Base-by-base conservation (phyloP, 1,139 yeast genomes). In the Martiniozyma asiatica region DNA sequence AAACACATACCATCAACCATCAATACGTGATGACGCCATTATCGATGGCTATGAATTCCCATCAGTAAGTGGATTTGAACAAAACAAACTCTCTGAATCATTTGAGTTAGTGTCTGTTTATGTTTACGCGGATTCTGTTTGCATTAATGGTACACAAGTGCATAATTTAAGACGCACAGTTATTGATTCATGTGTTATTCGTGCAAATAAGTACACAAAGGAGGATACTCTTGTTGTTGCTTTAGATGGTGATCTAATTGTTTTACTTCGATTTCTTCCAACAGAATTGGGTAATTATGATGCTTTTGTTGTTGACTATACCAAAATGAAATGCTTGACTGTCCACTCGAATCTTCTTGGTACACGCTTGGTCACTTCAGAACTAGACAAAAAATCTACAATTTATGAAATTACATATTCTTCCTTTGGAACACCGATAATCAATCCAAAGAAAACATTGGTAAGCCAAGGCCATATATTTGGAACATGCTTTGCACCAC, bases 151-250 rank as follows among this genome's bases (percentile, higher is more conserved):
- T 7, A 13, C 13, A 15, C 19, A 11, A 14, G 22, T 18, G 4
- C 17, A 25, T 6, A 20, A 27, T 3, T 16, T 25, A 4, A 26
- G 29, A 8, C 29, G 16, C 1, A 25, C 14, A 4, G 14, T 30
- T 13, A 17, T 21, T n/a, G 17, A 25, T 8, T 16, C 26, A 11
- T 7, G 20, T 10, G 8, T 30, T 8, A 17, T 30, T 5, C 32
- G 25, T 5, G 10, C 26, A 5, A 30, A 25, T 14, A 34, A 29
- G 4, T 26, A 32, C 6, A 38, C 45, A 3, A 26, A 32, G 13
- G 52, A 46, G 27, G 52, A 49, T 28, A 33, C 44, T 1, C 20
- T 50, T 6, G 12, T 49, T 6, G 25, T 49, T 3, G 34, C 42
- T 14, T 28, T 48, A 22, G 32, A 35, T 8, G 29, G 39, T 2